Conservation (phyloP, 2,329 filamentous ascomycete genomes). For the Trichoderma brevicompactum region DNA sequence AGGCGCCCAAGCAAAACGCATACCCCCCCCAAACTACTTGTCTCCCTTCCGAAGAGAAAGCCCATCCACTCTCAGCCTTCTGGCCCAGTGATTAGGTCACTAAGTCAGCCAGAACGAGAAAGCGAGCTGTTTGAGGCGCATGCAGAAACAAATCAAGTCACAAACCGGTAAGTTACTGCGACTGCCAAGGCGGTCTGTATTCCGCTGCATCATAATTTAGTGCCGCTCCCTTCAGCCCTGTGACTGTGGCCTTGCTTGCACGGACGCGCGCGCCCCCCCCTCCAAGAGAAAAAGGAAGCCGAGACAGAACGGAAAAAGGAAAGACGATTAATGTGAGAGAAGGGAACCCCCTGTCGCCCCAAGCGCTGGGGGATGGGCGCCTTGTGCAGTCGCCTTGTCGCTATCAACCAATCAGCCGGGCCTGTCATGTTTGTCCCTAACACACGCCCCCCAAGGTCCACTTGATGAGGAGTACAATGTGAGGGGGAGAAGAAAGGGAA, state of each 20-base stretch:
- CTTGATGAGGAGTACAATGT: background rate
- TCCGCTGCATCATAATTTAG: background rate
- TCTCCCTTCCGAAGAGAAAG: background rate
- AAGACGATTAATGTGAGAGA: background rate
- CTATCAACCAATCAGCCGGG: constrained; percentile 2
- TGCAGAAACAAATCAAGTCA: background rate
- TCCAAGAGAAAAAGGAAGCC: background rate
- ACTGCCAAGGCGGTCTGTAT: background rate
- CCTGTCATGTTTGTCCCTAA: constrained; percentile 6
- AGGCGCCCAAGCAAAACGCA: too few species aligned
- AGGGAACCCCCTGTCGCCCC: background rate
- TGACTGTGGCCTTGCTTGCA: constrained; percentile 1
- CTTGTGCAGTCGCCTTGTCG: background rate
- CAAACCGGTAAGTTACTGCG: background rate
- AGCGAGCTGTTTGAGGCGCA: background rate
- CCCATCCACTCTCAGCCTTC: background rate
- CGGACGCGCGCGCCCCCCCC: constrained; percentile 6
- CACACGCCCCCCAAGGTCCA: constrained; percentile 21
- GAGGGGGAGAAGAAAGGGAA: background rate
- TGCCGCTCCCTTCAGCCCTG: constrained; percentile 17
- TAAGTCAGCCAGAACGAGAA: background rate
- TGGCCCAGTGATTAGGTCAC: too few species aligned
- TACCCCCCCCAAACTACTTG: background rate
- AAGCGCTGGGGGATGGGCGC: constrained; percentile 1
- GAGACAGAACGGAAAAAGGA: background rate